Base-by-base conservation (phyloP, 1,139 yeast genomes). In the Sugiyamaella xylanicola region DNA sequence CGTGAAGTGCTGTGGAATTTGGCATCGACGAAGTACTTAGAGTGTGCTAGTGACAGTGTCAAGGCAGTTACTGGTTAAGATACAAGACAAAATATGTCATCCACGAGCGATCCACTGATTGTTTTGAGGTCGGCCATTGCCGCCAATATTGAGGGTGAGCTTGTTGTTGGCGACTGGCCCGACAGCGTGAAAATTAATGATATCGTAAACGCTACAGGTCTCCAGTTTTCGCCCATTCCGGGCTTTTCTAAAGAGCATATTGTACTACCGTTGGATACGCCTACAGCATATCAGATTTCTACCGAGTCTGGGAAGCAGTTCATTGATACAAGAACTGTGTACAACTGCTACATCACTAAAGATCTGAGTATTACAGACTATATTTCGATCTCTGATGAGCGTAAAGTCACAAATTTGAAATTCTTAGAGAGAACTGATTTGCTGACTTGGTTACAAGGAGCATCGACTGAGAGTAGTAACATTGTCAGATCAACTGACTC, bases 361-460 rank as follows among this genome's bases (percentile, higher is more conserved):
- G 91, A 88, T 57, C 77, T 87, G 37, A 82, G 86, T 42, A 87
- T 91, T 52, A 86, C 96, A 11, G 96, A 91, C 57, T 92, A 93
- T 68, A 81, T 90, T 61, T 80, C 84, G 21, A 85, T 81, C 52
- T 88, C 97, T 63, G 84, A 84, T 61, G 81, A 80, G 54, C 74
- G 80, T 51, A 80, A 82, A 2, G 78, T 92, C 41, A 77, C 83
- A 2, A 89, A 89, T 62, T 82, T 95, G 70, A 85, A 90, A 59
- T 92, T 93, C 68, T 74, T 89, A 70, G 96, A 90, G 63, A 85
- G 95, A 72, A 85, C 92, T 2, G 97, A 92, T 67, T 78, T 93
- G 61, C 78, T 85, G 52, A 81, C 90, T 19, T 91, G 95, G 92
- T 77, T 92, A 57, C 80, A 80, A 59, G 96, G 96, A 2, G 78